These are phyloP conservation scores for Trypanosoma rangeli DNA, from an alignment of 208 protist species.

Conservation along the genomic window DNA sequence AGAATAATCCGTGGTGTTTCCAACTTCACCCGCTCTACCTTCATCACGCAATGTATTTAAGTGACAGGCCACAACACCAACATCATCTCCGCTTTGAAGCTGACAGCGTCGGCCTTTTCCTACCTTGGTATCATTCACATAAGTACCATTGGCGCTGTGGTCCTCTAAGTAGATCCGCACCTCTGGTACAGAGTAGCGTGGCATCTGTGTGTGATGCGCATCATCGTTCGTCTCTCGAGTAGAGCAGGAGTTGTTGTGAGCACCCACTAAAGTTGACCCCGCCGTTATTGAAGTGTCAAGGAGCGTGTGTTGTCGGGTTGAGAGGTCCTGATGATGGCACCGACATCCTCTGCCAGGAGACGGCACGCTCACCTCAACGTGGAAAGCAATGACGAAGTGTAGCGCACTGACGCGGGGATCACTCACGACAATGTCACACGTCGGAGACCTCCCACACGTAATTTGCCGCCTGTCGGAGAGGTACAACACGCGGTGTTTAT, in stretches of 20 bases:
- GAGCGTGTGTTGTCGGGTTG: neutral
- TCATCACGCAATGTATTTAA: neutral
- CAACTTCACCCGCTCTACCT: neutral
- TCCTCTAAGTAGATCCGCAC: slow-evolving; percentile 54
- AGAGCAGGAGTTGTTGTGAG: neutral
- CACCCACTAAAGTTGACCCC: neutral
- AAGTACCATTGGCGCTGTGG: slow-evolving; percentile 74
- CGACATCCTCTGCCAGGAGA: neutral
- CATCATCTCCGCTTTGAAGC: slow-evolving; percentile 61
- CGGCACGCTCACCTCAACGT: slow-evolving; percentile 36
- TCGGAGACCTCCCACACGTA: slow-evolving; percentile 41
- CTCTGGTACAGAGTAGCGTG: neutral
- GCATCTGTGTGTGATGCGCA: neutral
- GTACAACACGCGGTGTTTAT: slow-evolving; percentile 41
- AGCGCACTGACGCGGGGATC: slow-evolving; percentile 44
- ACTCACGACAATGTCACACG: slow-evolving; percentile 42
- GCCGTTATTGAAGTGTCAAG: neutral
- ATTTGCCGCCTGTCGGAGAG: slow-evolving; percentile 36
- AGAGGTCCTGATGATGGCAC: neutral
- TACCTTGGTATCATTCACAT: slow-evolving; percentile 67
- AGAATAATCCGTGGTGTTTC: neutral
- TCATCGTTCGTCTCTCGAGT: slow-evolving; percentile 6
- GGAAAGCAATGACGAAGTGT: slow-evolving; percentile 58
- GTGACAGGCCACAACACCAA: slow-evolving; percentile 50
- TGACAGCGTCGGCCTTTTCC: slow-evolving; percentile 40